Percentiles rank a stretch among this genome's conserved stretches.
phyloP scores from a whole-genome alignment of 2,329 filamentous ascomycete species.

The Sporothrix globosa region DNA sequence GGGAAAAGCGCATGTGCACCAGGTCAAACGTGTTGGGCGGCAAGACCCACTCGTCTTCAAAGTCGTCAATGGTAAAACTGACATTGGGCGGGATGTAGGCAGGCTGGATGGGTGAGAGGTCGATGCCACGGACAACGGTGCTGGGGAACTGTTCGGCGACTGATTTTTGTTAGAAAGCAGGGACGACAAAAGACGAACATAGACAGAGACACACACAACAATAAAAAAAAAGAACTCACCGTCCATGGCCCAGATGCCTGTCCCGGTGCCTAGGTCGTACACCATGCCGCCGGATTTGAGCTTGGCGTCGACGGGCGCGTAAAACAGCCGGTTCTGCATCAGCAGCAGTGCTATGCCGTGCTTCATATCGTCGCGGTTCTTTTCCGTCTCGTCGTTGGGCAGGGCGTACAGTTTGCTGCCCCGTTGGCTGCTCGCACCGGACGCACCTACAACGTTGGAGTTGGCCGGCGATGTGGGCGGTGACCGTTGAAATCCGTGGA shows the following conservation, averaged over 20 bases:
- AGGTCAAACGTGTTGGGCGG: slow-evolving; percentile 52
- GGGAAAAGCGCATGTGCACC: slow-evolving; percentile 54
- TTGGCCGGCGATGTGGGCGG: slow-evolving; percentile 35
- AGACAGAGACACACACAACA: too few species aligned
- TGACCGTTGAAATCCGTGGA: slow-evolving; percentile 43
- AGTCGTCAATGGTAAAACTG: slow-evolving; percentile 57
- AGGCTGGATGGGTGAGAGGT: slow-evolving; percentile 58
- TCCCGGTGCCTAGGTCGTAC: slow-evolving; percentile 56
- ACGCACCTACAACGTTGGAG: slow-evolving; percentile 32
- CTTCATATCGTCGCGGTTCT: slow-evolving; percentile 49
- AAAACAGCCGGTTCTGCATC: slow-evolving; percentile 47
- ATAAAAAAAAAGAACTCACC: not conserved
- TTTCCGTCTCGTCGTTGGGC: slow-evolving; percentile 49
- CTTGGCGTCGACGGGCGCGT: slow-evolving; percentile 48
- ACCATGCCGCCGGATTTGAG: slow-evolving; percentile 49
- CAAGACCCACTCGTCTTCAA: slow-evolving; percentile 57
- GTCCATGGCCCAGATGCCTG: slow-evolving; percentile 56
- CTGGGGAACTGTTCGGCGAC: slow-evolving; percentile 54
- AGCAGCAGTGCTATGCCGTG: slow-evolving; percentile 46
- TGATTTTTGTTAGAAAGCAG: slow-evolving; percentile 36
- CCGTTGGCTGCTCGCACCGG: slow-evolving; percentile 16
- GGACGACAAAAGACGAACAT: not conserved
- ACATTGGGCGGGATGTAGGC: slow-evolving; percentile 56
- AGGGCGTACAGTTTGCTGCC: slow-evolving; percentile 39
- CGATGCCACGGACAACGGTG: slow-evolving; percentile 52